These are phyloP conservation scores for Saksenaea vasiformis DNA, from an alignment of 371 early-diverging fungal genomes.

Conservation along the genomic window DNA sequence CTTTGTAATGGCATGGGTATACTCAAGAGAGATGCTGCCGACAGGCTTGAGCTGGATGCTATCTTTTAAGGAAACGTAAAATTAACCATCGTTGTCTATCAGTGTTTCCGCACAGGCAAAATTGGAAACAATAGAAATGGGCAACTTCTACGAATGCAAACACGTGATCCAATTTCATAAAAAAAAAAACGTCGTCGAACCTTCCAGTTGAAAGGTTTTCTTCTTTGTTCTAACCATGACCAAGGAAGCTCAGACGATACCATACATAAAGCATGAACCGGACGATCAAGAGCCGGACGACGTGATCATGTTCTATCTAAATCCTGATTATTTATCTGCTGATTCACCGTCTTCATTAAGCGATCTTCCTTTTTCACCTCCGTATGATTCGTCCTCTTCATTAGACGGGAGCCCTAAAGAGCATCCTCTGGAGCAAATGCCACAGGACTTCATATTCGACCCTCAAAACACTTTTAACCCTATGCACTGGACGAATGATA, in stretches of 20 bases:
- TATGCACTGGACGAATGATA: constrained; percentile 7
- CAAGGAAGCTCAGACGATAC: background rate
- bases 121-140: too few relatives aligned
- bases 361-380: constrained; percentile 21
- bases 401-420: constrained; percentile 2
- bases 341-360: constrained; percentile 10
- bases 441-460: background rate
- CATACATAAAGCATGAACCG: constrained; percentile 31
- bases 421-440: background rate
- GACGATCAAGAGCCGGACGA: constrained; percentile 34
- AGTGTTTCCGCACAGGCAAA: too few relatives aligned
- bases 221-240: background rate
- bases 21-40: too few relatives aligned
- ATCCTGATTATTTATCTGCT: constrained; percentile 36
- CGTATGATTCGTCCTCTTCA: constrained; percentile 14
- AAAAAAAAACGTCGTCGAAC: background rate
- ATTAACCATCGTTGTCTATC: too few relatives aligned
- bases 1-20: too few relatives aligned
- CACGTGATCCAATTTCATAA: background rate
- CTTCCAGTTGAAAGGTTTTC: background rate
- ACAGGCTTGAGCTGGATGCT: too few relatives aligned
- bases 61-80: too few relatives aligned
- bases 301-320: constrained; percentile 43
- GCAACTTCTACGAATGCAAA: too few relatives aligned
- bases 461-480: background rate